Conservation (phyloP, 768 basidiomycete genomes). For the Amanita inopinata region DNA sequence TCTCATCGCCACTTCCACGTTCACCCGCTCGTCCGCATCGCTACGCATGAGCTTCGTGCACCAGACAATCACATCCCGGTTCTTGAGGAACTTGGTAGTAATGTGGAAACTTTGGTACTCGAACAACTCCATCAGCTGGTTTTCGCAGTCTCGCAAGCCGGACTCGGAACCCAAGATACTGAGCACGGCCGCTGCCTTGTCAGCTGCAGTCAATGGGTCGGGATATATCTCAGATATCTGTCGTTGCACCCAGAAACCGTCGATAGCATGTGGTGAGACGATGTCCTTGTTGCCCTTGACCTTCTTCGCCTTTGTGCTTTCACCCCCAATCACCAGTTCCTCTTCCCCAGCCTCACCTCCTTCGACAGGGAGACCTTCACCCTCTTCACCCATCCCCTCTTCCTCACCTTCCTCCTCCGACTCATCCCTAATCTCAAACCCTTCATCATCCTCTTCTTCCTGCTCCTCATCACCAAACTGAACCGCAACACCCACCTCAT, state of each 20-base stretch:
- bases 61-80: conserved; percentile 95
- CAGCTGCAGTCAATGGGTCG: conserved; percentile 89
- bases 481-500: conserved; percentile 95
- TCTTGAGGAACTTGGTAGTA: conserved; percentile 85
- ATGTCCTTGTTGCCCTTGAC: conserved; percentile 62
- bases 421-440: conserved; percentile 78
- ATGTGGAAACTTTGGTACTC: conserved; percentile 89
- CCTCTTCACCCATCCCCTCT: conserved; percentile 46
- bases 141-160: conserved; percentile 86
- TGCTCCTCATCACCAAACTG: conserved; percentile 97
- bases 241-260: conserved; percentile 98
- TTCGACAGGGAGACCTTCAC: conserved; percentile 31
- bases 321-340: conserved; percentile 73
- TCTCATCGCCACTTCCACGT: conserved; percentile 96
- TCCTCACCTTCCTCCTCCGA: conserved; percentile 72
- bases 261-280: conserved; percentile 84
- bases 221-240: conserved; percentile 86
- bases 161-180: conserved; percentile 81
- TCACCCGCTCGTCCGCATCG: conserved; percentile 79
- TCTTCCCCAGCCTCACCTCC: conserved; percentile 43
- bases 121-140: conserved; percentile 93
- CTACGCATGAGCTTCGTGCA: conserved; percentile 92
- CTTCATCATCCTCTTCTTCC: conserved; percentile 87
- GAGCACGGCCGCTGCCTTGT: conserved; percentile 81
- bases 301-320: conserved; percentile 40